Evolutionary conservation across 331 rosid genomes (phyloP).

Genomic region (Phaseolus coccineus): DNA sequence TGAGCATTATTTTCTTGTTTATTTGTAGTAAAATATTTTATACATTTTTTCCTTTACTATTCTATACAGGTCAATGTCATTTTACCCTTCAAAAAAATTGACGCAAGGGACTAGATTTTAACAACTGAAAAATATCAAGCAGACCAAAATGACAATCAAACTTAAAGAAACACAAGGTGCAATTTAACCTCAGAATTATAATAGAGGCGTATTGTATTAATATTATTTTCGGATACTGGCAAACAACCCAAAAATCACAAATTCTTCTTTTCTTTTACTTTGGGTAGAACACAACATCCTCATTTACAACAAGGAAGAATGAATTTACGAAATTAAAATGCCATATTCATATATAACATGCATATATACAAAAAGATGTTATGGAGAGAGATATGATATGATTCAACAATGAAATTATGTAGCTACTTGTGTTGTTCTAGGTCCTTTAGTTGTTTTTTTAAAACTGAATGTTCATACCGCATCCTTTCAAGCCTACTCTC

Average conservation of each 20-base stretch:
- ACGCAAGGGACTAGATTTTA: neutral
- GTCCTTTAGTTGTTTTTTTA: constrained; percentile 75
- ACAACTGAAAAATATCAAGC: neutral
- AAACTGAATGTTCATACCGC: constrained; percentile 71
- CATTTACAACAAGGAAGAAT: constrained; percentile 37
- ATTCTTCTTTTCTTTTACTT: neutral
- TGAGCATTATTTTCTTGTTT: neutral
- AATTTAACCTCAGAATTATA: neutral
- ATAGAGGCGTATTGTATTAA: neutral
- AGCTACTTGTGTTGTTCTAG: constrained; percentile 58
- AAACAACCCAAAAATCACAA: neutral
- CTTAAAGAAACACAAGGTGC: neutral
- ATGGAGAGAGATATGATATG: neutral
- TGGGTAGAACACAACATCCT: constrained; percentile 3
- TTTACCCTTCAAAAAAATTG: neutral
- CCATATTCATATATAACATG: constrained; percentile 1
- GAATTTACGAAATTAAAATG: constrained; percentile 5
- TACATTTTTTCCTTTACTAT: neutral
- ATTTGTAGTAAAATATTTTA: neutral
- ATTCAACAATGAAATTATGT: constrained; percentile 33
- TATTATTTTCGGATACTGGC: neutral
- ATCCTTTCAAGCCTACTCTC: constrained; percentile 89
- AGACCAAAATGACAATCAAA: neutral
- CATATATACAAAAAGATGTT: constrained; percentile 30
- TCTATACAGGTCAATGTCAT: neutral